Evolutionary conservation across 2,329 filamentous ascomycete species (phyloP).

Genomic region (Stagonosporopsis rhizophila): DNA sequence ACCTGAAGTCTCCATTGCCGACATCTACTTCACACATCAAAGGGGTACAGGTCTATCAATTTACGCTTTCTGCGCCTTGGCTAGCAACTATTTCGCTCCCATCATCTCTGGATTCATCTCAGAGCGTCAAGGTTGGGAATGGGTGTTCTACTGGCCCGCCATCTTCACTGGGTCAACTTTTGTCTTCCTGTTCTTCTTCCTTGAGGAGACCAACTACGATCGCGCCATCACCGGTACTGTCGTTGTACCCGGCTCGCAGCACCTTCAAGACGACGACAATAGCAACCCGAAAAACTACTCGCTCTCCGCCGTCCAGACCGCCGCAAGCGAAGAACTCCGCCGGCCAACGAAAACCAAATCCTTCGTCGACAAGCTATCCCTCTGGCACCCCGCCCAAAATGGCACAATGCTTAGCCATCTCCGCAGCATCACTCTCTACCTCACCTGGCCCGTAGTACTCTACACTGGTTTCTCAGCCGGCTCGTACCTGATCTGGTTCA

Average conservation of each 20-base stretch:
- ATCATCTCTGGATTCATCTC: constrained; percentile 48
- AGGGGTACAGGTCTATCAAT: constrained; percentile 42
- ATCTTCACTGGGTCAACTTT: constrained; percentile 60
- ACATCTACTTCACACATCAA: constrained; percentile 49
- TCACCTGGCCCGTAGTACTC: constrained; percentile 47
- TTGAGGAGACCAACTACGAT: constrained; percentile 67
- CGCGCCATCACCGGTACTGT: constrained; percentile 41
- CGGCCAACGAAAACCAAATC: constrained; percentile 20
- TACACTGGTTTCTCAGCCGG: constrained; percentile 38
- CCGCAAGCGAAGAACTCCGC: constrained; percentile 16
- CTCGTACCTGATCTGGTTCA: constrained; percentile 39
- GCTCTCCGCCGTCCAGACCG: constrained; percentile 22
- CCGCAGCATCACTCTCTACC: constrained; percentile 34
- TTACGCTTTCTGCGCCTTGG: constrained; percentile 43
- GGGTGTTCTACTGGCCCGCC: constrained; percentile 59
- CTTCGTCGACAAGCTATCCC: constrained; percentile 28
- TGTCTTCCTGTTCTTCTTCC: constrained; percentile 63
- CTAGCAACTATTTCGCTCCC: constrained; percentile 48
- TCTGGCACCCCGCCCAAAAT: constrained; percentile 32
- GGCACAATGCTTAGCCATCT: constrained; percentile 29
- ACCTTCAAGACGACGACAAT: not conserved
- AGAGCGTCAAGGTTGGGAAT: constrained; percentile 46
- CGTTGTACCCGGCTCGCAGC: not conserved
- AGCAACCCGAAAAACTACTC: constrained; percentile 16
- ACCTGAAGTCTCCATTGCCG: constrained; percentile 56